These are phyloP conservation scores for Lipomyces sp. DNA, from an alignment of 805 yeast species.

Conservation along the genomic window DNA sequence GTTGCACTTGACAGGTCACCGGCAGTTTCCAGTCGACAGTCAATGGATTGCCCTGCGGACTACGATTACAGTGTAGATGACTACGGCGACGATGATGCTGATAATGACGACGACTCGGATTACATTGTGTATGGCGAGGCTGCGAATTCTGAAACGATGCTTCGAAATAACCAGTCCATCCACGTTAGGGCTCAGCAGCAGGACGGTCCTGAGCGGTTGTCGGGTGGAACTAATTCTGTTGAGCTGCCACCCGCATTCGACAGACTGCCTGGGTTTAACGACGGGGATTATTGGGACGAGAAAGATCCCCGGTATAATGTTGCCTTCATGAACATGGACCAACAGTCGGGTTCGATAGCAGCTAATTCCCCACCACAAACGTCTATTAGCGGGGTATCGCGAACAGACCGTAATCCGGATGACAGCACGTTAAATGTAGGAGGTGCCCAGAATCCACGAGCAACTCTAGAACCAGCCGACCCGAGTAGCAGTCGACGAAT, in stretches of 20 bases:
- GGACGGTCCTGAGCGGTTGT: not conserved
- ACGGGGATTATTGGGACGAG: slow-evolving; percentile 57
- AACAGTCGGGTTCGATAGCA: slow-evolving; percentile 3
- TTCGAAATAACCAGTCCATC: slow-evolving; percentile 17
- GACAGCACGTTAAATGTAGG: no score
- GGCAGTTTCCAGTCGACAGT: not conserved
- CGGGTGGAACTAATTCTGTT: slow-evolving; percentile 1
- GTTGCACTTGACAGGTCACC: not conserved
- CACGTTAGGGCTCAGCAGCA: slow-evolving; percentile 4
- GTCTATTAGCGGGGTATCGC: not conserved
- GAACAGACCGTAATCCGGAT: not conserved
- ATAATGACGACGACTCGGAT: slow-evolving; percentile 31
- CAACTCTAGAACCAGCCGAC: slow-evolving; percentile 25
- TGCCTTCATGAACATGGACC: slow-evolving; percentile 6
- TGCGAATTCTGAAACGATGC: slow-evolving; percentile 18
- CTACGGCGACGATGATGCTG: slow-evolving; percentile 37
- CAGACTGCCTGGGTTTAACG: slow-evolving; percentile 53
- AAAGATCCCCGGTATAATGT: slow-evolving; percentile 17
- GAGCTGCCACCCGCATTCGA: slow-evolving; percentile 52
- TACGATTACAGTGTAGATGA: not conserved
- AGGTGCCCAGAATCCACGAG: slow-evolving; percentile 1
- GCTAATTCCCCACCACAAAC: slow-evolving; percentile 5
- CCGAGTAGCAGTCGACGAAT: slow-evolving; percentile 14
- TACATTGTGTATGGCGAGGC: slow-evolving; percentile 21
- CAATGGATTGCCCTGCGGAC: not conserved